These are phyloP conservation scores for Entophlyctis helioformis DNA, from an alignment of 192 early-diverging fungal genomes.

Conservation along the genomic window DNA sequence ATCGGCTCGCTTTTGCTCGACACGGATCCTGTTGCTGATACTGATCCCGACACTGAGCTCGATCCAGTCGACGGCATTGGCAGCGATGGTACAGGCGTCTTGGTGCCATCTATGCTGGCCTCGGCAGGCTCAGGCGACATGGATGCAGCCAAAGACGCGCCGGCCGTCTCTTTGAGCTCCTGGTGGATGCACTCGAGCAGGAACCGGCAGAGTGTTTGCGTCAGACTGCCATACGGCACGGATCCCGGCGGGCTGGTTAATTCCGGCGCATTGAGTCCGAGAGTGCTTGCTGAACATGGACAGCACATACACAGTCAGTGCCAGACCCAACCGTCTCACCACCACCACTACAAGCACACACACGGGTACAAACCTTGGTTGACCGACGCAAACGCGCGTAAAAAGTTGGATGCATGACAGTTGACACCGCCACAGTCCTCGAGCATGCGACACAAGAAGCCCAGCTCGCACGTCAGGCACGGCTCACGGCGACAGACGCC, in stretches of 20 bases:
- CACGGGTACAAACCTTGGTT: constrained; percentile 82
- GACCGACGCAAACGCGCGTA: constrained; percentile 70
- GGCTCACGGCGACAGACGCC: constrained; percentile 51
- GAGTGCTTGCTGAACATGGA: constrained; percentile 44
- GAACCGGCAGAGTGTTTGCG: constrained; percentile 84
- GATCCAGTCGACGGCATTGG: too few relatives aligned
- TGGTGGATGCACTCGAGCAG: constrained; percentile 80
- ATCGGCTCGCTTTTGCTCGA: too few relatives aligned
- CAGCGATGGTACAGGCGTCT: too few relatives aligned
- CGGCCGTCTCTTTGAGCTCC: too few relatives aligned
- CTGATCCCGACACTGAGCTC: too few relatives aligned
- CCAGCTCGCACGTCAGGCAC: constrained; percentile 87
- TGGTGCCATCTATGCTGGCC: too few relatives aligned
- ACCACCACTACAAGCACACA: too few relatives aligned
- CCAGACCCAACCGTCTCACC: too few relatives aligned
- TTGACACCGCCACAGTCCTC: constrained; percentile 81
- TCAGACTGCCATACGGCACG: constrained; percentile 57
- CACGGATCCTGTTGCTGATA: too few relatives aligned
- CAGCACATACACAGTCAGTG: too few relatives aligned
- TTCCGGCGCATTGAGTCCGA: constrained; percentile 85
- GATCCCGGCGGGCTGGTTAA: constrained; percentile 38
- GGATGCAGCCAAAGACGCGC: too few relatives aligned
- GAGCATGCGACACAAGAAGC: constrained; percentile 86
- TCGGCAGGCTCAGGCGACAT: too few relatives aligned
- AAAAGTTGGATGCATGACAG: constrained; percentile 90